Evolutionary conservation across 2,329 filamentous ascomycete genomes (phyloP).

Genomic region (Alternaria triticina): DNA sequence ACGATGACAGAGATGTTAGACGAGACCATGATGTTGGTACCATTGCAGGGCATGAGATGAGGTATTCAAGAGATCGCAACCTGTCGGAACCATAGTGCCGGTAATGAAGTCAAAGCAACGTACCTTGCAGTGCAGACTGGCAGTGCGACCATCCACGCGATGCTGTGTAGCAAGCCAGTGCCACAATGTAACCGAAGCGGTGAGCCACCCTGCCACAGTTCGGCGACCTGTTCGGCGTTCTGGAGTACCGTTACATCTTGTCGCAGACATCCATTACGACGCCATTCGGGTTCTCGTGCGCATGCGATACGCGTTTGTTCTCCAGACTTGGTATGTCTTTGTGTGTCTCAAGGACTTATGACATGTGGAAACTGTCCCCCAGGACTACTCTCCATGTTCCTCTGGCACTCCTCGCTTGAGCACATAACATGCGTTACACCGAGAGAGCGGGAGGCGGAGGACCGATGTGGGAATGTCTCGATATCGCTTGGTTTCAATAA

Average conservation of each 20-base stretch:
- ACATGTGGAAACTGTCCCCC: background rate
- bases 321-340: background rate
- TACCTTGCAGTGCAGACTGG: conserved; percentile 20
- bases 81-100: background rate
- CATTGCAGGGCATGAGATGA: background rate
- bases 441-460: background rate
- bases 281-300: background rate
- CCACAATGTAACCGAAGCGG: conserved; percentile 11
- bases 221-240: conserved; percentile 16
- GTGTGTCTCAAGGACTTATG: background rate
- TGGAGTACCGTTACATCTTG: background rate
- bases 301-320: background rate
- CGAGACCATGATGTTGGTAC: background rate
- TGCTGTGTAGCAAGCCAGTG: conserved; percentile 9
- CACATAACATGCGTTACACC: background rate
- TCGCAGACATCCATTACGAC: background rate
- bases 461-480: conserved; percentile 1
- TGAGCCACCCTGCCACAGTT: conserved; percentile 19
- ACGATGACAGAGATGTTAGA: background rate
- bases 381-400: background rate
- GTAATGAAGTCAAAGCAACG: background rate
- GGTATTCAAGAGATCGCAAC: background rate
- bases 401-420: background rate
- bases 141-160: conserved; percentile 9
- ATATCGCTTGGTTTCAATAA: background rate